These are phyloP conservation scores for Sugiyamaella americana DNA, from an alignment of 805 yeast genomes.

Conservation along the genomic window DNA sequence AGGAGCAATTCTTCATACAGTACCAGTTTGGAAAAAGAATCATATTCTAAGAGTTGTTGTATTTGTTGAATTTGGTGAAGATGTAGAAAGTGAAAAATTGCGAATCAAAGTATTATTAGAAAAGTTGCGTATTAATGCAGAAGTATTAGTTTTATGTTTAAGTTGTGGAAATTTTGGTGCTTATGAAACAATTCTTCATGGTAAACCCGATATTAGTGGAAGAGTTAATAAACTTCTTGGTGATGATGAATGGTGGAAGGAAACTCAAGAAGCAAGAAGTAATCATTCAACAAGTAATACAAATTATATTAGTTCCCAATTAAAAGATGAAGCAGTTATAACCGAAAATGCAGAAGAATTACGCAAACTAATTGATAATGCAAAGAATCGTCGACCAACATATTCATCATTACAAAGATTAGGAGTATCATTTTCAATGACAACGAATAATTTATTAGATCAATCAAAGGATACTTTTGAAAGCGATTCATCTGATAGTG, in stretches of 20 bases:
- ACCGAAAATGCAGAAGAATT: constrained; percentile 4
- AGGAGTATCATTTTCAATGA: constrained; percentile 77
- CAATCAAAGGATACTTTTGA: constrained; percentile 11
- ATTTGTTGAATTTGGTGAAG: constrained; percentile 73
- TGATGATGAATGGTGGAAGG: constrained; percentile 84
- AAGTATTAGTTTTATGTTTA: constrained; percentile 66
- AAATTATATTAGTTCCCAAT: background rate
- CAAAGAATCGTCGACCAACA: constrained; percentile 29
- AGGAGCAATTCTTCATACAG: constrained; percentile 89
- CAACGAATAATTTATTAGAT: constrained; percentile 46
- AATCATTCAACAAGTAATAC: background rate
- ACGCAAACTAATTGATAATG: constrained; percentile 6
- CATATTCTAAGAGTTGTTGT: constrained; percentile 76
- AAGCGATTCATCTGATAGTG: constrained; percentile 17
- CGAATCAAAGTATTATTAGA: constrained; percentile 60
- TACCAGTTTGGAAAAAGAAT: constrained; percentile 82
- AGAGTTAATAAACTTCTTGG: constrained; percentile 47
- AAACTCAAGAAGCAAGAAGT: constrained; percentile 52
- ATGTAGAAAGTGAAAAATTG: constrained; percentile 60
- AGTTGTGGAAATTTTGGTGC: constrained; percentile 47
- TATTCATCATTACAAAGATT: constrained; percentile 64
- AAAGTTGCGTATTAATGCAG: constrained; percentile 79
- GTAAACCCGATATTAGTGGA: constrained; percentile 41
- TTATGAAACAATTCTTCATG: constrained; percentile 75
- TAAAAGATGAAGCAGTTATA: background rate